Percentiles rank a stretch among this genome's conserved stretches.
Evolutionary conservation across 2,329 filamentous ascomycete genomes (phyloP).

Genomic region (Pseudogymnoascus sp.): DNA sequence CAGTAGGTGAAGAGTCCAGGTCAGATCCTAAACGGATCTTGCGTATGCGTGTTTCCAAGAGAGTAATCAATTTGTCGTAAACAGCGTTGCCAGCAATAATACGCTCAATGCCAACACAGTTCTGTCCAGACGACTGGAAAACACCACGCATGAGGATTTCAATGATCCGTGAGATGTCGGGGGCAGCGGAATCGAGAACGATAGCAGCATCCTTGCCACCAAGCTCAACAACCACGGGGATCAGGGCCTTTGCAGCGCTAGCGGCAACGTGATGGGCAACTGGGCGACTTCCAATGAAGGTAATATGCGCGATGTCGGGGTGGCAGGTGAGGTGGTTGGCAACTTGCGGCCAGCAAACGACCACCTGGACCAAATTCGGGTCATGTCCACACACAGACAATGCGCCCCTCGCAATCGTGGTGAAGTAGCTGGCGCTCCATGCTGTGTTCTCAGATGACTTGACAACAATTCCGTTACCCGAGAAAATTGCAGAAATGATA

Average conservation of each 20-base stretch:
- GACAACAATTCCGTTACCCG: conserved; percentile 85
- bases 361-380: conserved; percentile 70
- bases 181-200: conserved; percentile 65
- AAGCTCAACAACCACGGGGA: conserved; percentile 80
- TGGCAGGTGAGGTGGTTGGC: conserved; percentile 81
- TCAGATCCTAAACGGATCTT: conserved; percentile 69
- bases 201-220: conserved; percentile 94
- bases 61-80: conserved; percentile 64
- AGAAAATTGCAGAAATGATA: conserved; percentile 81
- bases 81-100: conserved; percentile 73
- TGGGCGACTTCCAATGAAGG: conserved; percentile 86
- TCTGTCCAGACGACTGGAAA: conserved; percentile 93
- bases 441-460: conserved; percentile 95
- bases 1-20: conserved; percentile 39
- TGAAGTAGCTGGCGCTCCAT: conserved; percentile 83
- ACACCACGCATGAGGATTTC: conserved; percentile 85
- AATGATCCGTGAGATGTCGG: conserved; percentile 62
- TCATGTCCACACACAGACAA: conserved; percentile 77
- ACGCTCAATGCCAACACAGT: conserved; percentile 95
- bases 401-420: conserved; percentile 68
- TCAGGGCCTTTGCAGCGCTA: conserved; percentile 79
- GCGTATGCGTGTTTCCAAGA: conserved; percentile 66
- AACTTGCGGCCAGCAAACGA: conserved; percentile 81
- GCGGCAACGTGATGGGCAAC: conserved; percentile 84
- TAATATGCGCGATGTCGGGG: conserved; percentile 76